Evolutionary conservation across 2,329 filamentous ascomycete genomes (phyloP), one percentile per base, ranked within the genome.

Genomic region (Alternaria sp.): DNA sequence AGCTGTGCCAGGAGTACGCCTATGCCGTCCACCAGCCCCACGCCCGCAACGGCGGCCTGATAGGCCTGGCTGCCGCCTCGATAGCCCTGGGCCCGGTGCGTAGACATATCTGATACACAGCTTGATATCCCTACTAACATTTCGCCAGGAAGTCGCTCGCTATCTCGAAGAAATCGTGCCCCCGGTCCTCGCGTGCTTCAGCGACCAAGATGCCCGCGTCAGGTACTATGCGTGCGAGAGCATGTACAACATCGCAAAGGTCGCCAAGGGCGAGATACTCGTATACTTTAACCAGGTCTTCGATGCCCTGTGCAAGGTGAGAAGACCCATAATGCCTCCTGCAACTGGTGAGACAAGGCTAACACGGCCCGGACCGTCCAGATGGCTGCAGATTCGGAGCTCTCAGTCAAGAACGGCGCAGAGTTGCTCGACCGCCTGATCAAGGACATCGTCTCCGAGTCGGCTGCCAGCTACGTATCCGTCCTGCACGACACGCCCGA

Each of bases 161-260:
- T 97, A 98, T 79, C 87, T 99, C 55, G 90, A 94, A 77, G 91
- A 94, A 73, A 98, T 99, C 72, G 95, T 99, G 0, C 95, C 95
- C 49, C 96, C 96, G 4, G 96, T 99, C 6, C 87, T 99, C 49
- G 96, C 96, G 56, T 99, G 96, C 84, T 99, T 99, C 81, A 93
- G 92, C 61, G 96, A 99, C 73, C 96, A 98, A 84, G 96, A 99
- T 90, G 94, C 96, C 26, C 89, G 96, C 62, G 96, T 98, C 30
- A 89, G 96, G 68, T 99, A 99, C 81, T 99, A 99, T 82, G 96
- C 96, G 23, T 99, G 96, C 82, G 96, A 99, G 84, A 96, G 94
- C 80, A 99, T 99, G 96, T 99, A 99, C 83, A 99, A 99, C 81
- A 99, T 99, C 77, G 94, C 96, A 76, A 99, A 99, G 83, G 96